These are phyloP conservation scores for Mucor saturninus DNA, from an alignment of 371 early-diverging fungal genomes.

Conservation along the genomic window DNA sequence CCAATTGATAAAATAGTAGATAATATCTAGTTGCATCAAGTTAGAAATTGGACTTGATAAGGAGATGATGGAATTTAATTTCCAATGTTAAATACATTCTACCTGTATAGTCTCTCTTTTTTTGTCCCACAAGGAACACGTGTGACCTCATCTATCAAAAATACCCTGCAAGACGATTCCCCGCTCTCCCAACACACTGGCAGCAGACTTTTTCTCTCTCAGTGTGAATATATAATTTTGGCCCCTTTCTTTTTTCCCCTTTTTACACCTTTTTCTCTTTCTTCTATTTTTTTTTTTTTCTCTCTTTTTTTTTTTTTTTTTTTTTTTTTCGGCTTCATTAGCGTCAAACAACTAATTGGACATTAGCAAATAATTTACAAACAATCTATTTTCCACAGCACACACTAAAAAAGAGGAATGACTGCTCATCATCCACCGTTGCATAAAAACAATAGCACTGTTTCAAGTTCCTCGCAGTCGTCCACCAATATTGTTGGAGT, in stretches of 20 bases:
- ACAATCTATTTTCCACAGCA: background rate
- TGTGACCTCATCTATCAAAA: constrained; percentile 3
- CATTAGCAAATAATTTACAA: background rate
- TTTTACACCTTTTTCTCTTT: constrained; percentile 5
- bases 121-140: constrained; percentile 1
- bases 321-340: constrained; percentile 5
- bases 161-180: constrained; percentile 1
- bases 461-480: constrained; percentile 29
- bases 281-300: constrained; percentile 4
- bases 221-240: background rate
- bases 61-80: background rate
- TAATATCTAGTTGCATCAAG: constrained; percentile 1
- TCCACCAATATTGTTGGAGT: constrained; percentile 82
- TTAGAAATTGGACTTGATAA: constrained; percentile 17
- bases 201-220: background rate
- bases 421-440: constrained; percentile 21
- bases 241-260: constrained; percentile 11
- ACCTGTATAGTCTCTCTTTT: background rate
- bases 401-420: constrained; percentile 2
- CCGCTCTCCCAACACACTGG: background rate
- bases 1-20: background rate
- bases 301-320: background rate
- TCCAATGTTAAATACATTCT: background rate
- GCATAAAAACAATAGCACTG: constrained; percentile 25
- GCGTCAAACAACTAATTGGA: background rate